A percentile compares a stretch with the other conserved stretches of the same genome.
Evolutionary conservation across 768 basidiomycete species (phyloP).

Genomic region (Tephrocybe sp.): DNA sequence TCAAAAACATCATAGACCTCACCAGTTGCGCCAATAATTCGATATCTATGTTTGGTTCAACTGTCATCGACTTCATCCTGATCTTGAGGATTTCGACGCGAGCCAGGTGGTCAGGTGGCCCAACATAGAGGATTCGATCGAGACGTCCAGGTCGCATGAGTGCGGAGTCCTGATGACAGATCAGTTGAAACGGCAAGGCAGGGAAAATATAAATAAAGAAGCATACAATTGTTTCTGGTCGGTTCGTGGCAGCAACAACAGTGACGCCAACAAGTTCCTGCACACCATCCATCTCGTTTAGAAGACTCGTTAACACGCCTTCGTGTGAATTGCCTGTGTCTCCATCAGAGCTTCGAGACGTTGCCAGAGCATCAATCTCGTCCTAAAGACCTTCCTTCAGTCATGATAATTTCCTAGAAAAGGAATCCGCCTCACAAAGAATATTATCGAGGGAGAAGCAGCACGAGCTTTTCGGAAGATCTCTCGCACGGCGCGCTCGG

Average conservation of each 20-base stretch:
- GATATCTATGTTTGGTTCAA: constrained; percentile 68
- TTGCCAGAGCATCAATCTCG: constrained; percentile 93
- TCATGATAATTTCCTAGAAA: neutral
- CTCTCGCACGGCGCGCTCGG: constrained; percentile 91
- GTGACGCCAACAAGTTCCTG: constrained; percentile 95
- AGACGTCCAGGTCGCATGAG: constrained; percentile 93
- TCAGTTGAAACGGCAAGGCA: neutral
- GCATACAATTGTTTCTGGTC: constrained; percentile 88
- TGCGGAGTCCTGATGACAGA: constrained; percentile 73
- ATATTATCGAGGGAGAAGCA: constrained; percentile 92
- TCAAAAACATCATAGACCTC: too few species aligned
- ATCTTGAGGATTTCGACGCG: constrained; percentile 86
- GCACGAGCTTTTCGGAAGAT: constrained; percentile 94
- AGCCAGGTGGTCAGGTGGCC: constrained; percentile 79
- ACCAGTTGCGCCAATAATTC: constrained; percentile 70
- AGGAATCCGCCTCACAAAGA: constrained; percentile 67
- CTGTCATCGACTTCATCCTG: constrained; percentile 73
- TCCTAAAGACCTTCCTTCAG: constrained; percentile 51
- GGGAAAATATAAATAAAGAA: constrained; percentile 14
- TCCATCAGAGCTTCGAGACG: constrained; percentile 62
- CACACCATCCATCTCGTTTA: constrained; percentile 99
- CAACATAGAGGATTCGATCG: constrained; percentile 92
- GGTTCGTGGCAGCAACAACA: constrained; percentile 92
- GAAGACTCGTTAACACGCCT: constrained; percentile 86
- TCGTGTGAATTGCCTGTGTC: constrained; percentile 64